Base-by-base conservation (phyloP, 148 eudicot genomes). In the Spergularia marina region DNA sequence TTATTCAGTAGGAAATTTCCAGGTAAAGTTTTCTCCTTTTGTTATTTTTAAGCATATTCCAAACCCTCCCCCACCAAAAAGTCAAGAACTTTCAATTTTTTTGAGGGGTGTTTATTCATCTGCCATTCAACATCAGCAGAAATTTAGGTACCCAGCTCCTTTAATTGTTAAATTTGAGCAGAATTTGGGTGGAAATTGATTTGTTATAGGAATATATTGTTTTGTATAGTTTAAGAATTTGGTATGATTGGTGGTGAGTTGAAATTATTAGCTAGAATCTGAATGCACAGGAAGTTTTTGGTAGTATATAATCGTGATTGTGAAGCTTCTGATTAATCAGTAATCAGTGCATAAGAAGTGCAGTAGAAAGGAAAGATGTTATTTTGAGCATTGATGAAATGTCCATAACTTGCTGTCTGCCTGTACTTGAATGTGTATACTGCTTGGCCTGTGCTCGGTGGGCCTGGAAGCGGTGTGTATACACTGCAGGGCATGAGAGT, bases 361-460 rank as follows among this genome's bases (percentile, higher is more conserved):
- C 36, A 30, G 36, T 11, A 25, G 65, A 30, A 30, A 16, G 23
- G 34, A 41, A 78, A 40, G 74, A 75, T 75, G 83, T 15, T 15
- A 49, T 11, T 11, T 60, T 12, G 17, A 75, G 12, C 40, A 70
- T 70, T 76, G 62, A 60, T 63, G 74, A 81, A 68, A 95, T 95
- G 98, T 92, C 98, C 78, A 82, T 87, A 60, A 77, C 84, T 66
- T 95, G 97, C 74, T 86, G 96, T 51, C n/a, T 92, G 52, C 98
- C 97, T 21, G 79, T 94, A 80, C 74, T 92, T 53, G 98, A 94
- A 83, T 94, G 97, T 80, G 96, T 94, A 34, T 94, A 91, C 65
- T 94, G 96, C 82, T 76, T 94, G 84, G 97, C 85, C 2, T 95
- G 98, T 82, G 92, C 84, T 72, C 88, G 97, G 20, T 94, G 97